Conservation (phyloP, 2,329 filamentous ascomycete species). For the Aureobasidium subglaciale region DNA sequence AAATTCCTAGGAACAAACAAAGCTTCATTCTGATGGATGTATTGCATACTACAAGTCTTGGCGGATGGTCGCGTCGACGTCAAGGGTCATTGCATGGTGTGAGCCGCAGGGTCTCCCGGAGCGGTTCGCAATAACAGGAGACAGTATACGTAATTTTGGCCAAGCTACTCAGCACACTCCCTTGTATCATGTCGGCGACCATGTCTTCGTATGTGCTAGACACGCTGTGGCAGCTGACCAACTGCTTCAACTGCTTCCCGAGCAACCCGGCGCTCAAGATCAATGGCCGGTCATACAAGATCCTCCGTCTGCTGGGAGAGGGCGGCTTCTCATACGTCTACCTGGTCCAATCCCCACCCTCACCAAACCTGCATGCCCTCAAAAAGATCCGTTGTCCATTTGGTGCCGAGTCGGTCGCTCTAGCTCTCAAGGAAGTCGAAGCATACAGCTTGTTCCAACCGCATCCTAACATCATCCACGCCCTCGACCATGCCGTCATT, state of each 20-base stretch:
- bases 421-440: constrained; percentile 94
- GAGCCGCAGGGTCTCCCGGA: not conserved
- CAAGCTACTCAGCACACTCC: not conserved
- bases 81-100: no score
- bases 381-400: constrained; percentile 99
- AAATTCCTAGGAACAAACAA: not conserved
- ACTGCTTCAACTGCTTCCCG: constrained; percentile 94
- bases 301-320: constrained; percentile 86
- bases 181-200: constrained; percentile 15
- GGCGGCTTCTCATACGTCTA: constrained; percentile 99
- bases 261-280: constrained; percentile 91
- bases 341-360: constrained; percentile 84
- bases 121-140: not conserved
- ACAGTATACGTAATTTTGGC: not conserved
- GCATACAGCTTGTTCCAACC: constrained; percentile 86
- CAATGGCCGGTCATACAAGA: constrained; percentile 92
- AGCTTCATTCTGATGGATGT: not conserved
- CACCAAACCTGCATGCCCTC: constrained; percentile 79
- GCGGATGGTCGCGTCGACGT: not conserved
- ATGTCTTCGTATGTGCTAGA: constrained; percentile 64
- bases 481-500: constrained; percentile 74
- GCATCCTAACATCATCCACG: constrained; percentile 78
- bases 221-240: constrained; percentile 82
- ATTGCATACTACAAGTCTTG: constrained; percentile 1
- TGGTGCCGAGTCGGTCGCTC: constrained; percentile 88